Base-by-base conservation (phyloP, 2,329 filamentous ascomycete species). In the Kalmusia sp. region DNA sequence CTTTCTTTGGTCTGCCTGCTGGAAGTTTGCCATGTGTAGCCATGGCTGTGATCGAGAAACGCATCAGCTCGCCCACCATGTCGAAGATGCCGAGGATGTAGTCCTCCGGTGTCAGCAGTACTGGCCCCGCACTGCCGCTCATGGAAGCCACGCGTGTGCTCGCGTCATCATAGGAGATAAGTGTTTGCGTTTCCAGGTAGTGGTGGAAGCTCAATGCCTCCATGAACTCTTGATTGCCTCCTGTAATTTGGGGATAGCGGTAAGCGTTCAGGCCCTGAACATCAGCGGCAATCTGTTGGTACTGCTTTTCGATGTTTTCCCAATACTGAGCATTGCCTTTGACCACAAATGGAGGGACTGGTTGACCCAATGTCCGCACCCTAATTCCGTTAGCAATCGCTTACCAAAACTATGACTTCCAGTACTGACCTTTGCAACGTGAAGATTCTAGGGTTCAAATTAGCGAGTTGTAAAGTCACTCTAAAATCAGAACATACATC, bases 21-120 rank as follows among this genome's bases (percentile, higher is more conserved):
- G 79, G 78, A 19, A 83, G 71, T 35, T 77, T 77, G 12, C 89
- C 89, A 6, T 80, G 87, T 4, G 92, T 89, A 1, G 92, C 92
- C 72, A 96, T 90, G 22, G 87, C 87, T 5, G 93, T 93, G 45
- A 96, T 95, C 0, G 92, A 92, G 75, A 97, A 98, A 25, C 93
- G 85, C 95, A 99, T 99, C 80, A 98, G 82, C 78, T 99, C 95
- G 33, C 95, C 95, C 1, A 93, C 93, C 63, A 98, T 84, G 73
- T 99, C 95, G 68, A 96, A 97, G 2, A 99, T 77, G 7, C 93
- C 95, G 58, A 95, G 88, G 52, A 96, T 77, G 71, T 96, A 98
- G 74, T 99, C 95, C 50, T 93, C 86, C 22, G 87, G 82, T 1
- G 90, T 91, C 17, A 97, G 79, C 0, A 80, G 66, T 2, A 97